Conservation (phyloP, 768 basidiomycete species). For the Candolleomyces aberdarensis region DNA sequence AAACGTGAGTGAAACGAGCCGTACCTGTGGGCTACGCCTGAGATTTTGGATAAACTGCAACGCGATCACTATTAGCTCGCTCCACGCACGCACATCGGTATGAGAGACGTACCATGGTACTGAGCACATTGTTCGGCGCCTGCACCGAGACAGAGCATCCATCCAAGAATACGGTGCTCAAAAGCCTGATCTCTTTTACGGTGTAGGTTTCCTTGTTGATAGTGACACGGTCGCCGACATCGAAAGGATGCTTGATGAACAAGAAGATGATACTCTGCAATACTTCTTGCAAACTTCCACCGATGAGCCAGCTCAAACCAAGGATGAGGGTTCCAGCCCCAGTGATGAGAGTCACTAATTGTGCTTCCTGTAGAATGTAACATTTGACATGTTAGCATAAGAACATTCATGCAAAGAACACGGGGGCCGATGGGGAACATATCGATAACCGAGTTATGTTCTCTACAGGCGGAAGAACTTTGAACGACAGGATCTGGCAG, state of each 20-base stretch:
- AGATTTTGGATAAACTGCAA: conserved; percentile 66
- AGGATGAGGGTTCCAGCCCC: conserved; percentile 64
- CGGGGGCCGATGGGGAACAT: not conserved
- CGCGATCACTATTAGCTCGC: not conserved
- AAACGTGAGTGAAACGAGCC: conserved; percentile 8
- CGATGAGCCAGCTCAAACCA: conserved; percentile 85
- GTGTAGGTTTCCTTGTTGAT: conserved; percentile 58
- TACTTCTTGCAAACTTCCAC: conserved; percentile 74
- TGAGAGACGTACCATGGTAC: conserved; percentile 41
- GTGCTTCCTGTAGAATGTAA: conserved; percentile 51
- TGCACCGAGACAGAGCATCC: conserved; percentile 59
- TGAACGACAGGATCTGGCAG: not conserved
- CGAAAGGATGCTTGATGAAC: conserved; percentile 83
- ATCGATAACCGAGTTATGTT: not conserved
- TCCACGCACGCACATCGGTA: not conserved
- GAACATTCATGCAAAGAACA: not conserved
- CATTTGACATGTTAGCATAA: not conserved
- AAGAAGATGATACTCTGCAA: conserved; percentile 87
- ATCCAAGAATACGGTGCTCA: conserved; percentile 74
- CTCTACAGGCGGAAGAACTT: not conserved
- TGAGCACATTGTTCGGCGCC: conserved; percentile 65
- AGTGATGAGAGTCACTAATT: conserved; percentile 70
- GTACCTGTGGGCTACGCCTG: conserved; percentile 65
- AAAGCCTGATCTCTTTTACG: conserved; percentile 84
- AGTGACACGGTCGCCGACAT: conserved; percentile 73